These are phyloP conservation scores for Arctium minus DNA, from an alignment of 129 eudicot genomes.

Conservation along the genomic window DNA sequence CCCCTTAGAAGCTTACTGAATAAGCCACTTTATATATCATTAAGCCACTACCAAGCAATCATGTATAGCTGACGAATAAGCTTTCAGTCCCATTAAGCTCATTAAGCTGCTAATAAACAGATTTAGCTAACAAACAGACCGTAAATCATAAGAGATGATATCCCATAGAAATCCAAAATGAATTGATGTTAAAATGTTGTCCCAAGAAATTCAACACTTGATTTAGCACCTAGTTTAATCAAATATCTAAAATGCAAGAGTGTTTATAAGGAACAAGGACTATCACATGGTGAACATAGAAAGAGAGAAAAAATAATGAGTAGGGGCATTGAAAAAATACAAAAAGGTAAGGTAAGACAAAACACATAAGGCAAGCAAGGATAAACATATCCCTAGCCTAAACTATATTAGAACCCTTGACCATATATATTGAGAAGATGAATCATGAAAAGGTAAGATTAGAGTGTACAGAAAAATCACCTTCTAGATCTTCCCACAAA, in stretches of 20 bases:
- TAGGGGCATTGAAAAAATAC: neutral
- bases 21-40: neutral
- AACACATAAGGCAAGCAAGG: neutral
- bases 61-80: neutral
- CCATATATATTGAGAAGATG: neutral
- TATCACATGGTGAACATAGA: neutral
- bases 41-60: neutral
- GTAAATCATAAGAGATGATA: neutral
- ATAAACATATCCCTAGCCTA: neutral
- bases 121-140: neutral
- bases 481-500: constrained; percentile 90
- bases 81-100: neutral
- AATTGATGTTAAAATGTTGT: neutral
- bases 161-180: neutral
- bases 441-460: neutral
- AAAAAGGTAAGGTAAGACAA: neutral
- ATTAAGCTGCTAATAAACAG: neutral
- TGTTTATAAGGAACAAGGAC: neutral
- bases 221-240: neutral
- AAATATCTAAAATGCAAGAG: neutral
- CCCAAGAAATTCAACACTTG: neutral
- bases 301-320: neutral
- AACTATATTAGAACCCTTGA: neutral
- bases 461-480: constrained; percentile 24
- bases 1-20: neutral